These are phyloP conservation scores for Hymenoscyphus linearis DNA, from an alignment of 2,329 filamentous ascomycete genomes.

Conservation along the genomic window DNA sequence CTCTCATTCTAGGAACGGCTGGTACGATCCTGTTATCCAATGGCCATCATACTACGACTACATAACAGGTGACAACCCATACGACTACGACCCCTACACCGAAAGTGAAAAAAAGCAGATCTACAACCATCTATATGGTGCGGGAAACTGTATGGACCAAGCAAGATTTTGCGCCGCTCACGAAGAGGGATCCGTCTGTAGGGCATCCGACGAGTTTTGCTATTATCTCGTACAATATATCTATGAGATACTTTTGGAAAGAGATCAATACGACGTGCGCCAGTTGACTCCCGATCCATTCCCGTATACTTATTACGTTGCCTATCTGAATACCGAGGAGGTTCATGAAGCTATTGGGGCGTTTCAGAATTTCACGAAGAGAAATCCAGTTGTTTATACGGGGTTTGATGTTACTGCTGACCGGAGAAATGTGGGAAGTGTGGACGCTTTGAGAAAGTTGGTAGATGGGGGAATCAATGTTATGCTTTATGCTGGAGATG, in stretches of 20 bases:
- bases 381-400: conserved; percentile 37
- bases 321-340: conserved; percentile 51
- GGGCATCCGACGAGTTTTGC: conserved; percentile 51
- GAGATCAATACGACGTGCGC: conserved; percentile 57
- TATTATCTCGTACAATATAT: conserved; percentile 45
- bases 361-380: conserved; percentile 50
- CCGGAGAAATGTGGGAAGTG: conserved; percentile 41
- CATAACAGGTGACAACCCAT: conserved; percentile 52
- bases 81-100: conserved; percentile 49
- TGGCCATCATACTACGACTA: conserved; percentile 55
- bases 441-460: conserved; percentile 49
- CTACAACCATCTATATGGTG: conserved; percentile 55
- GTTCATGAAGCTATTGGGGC: conserved; percentile 56
- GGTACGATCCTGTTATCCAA: conserved; percentile 50
- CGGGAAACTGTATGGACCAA: conserved; percentile 54
- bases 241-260: conserved; percentile 45
- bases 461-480: conserved; percentile 60
- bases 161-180: conserved; percentile 48
- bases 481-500: conserved; percentile 57
- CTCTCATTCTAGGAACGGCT: conserved; percentile 41
- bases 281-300: conserved; percentile 52
- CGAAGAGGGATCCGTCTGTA: conserved; percentile 47
- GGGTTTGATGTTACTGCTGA: conserved; percentile 46
- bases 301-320: conserved; percentile 47
- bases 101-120: conserved; percentile 43